These are phyloP conservation scores for Rosellinia necatrix DNA, from an alignment of 2,329 filamentous ascomycete genomes.

Conservation along the genomic window DNA sequence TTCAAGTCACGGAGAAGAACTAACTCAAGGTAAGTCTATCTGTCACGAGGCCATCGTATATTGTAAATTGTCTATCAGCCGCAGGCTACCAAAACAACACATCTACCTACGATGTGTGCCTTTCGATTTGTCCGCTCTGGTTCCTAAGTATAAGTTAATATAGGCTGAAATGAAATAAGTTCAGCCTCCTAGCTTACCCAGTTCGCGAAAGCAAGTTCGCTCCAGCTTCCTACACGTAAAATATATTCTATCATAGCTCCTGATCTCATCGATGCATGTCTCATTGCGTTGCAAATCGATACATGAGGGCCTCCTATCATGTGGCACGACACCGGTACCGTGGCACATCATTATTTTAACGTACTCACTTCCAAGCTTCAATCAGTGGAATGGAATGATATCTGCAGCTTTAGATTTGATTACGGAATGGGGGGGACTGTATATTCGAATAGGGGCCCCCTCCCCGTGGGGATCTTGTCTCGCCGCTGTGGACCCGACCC, in stretches of 20 bases:
- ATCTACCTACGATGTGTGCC: too few relatives aligned
- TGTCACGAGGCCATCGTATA: background rate
- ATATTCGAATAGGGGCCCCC: too few relatives aligned
- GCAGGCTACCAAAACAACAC: background rate
- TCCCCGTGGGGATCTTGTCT: too few relatives aligned
- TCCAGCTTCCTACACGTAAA: background rate
- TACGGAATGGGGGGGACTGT: too few relatives aligned
- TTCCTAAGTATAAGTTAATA: too few relatives aligned
- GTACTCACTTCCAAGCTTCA: background rate
- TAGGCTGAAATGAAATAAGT: too few relatives aligned
- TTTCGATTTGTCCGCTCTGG: too few relatives aligned
- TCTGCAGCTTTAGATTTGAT: too few relatives aligned
- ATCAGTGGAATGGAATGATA: too few relatives aligned
- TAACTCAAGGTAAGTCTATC: background rate
- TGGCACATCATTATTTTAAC: background rate
- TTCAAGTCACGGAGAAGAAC: background rate
- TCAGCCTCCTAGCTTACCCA: too few relatives aligned
- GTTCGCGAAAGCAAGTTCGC: background rate
- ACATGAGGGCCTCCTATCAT: background rate
- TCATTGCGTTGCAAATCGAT: constrained; percentile 12
- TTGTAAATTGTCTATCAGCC: background rate
- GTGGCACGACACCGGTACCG: constrained; percentile 11
- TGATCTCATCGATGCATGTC: constrained; percentile 8
- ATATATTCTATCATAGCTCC: background rate
- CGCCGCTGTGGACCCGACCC: background rate